Base-by-base conservation (phyloP, 2,329 filamentous ascomycete genomes). In the Escovopsis sp. region DNA sequence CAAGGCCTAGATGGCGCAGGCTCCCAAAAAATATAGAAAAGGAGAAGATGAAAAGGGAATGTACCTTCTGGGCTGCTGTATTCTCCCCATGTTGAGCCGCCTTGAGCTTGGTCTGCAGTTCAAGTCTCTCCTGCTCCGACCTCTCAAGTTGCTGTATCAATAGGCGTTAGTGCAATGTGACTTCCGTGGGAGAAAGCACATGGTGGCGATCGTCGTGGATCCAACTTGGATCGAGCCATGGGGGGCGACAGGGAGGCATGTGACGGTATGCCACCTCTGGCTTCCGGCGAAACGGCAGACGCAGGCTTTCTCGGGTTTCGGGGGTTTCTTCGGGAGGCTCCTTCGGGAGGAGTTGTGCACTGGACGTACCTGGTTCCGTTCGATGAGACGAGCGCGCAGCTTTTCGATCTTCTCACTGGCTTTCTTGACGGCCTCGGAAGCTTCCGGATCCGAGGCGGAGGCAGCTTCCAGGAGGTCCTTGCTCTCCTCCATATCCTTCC, bases 301-400 rank as follows among this genome's bases (percentile, higher is more conserved):
- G 21, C 21, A 25, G 21, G 25, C 27, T 15, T 32, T 33, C 18
- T 31, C 28, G 35, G 29, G 27, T 34, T 18, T 32, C 34, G 33
- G 35, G 40, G 38, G 21, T 13, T 15, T 16, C 31, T 34, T 30
- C 38, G 37, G 43, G 35, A 11, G 8, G 11, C 21, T 25, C 21
- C 21, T 25, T 9, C 21, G 21, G 21, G 21, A 25, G 16, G 23
- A 33, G 17, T 6, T 19, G 23, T 11, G 17, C 26, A 14, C n/a
- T 41, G 40, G 42, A 60, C 70, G 68, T 54, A 76, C 72, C 66
- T 75, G 66, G 43, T 69, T 69, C 48, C 71, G 59, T 51, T 71
- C 62, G 51, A 65, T 65, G 43, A 73, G 62, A 33, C 65, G 63
- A 34, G 60, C 55, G 32, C 68, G 65, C 32, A 75, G 59, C 57